Percentiles rank a stretch among this genome's conserved stretches.
Conservation (phyloP, 139 green algal genomes). For the Chlamydomonas sphaeroides region DNA sequence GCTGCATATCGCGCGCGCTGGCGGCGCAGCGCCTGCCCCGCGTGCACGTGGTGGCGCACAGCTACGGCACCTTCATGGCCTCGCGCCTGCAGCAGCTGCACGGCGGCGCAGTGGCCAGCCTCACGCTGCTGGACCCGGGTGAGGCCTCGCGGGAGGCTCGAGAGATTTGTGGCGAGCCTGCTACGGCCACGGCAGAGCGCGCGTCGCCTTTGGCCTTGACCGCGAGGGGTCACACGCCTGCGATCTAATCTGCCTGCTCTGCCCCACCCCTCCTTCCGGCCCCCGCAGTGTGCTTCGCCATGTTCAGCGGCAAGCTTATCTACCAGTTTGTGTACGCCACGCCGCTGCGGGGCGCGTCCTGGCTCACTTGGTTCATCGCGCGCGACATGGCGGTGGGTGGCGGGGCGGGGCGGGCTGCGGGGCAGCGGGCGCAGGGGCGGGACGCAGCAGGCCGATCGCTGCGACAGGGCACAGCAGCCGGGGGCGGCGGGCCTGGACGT, state of each 20-base stretch:
- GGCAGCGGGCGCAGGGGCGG: too few relatives aligned
- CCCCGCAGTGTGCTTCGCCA: conserved; percentile 53
- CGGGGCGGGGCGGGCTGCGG: too few relatives aligned
- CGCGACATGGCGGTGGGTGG: conserved; percentile 55
- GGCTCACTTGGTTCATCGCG: conserved; percentile 39
- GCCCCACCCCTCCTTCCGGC: too few relatives aligned
- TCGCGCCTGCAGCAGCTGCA: conserved; percentile 40
- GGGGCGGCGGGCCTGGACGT: too few relatives aligned
- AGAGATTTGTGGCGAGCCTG: too few relatives aligned
- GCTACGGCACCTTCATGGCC: conserved; percentile 52
- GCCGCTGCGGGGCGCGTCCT: not conserved
- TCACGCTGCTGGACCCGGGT: conserved; percentile 52
- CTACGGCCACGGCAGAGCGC: too few relatives aligned
- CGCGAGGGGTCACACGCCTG: too few relatives aligned
- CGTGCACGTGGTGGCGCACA: conserved; percentile 34
- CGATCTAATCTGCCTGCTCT: too few relatives aligned
- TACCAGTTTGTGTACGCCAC: conserved; percentile 45
- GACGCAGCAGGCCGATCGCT: too few relatives aligned
- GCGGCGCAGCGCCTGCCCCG: not conserved
- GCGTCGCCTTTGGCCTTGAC: too few relatives aligned
- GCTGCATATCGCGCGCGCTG: not conserved
- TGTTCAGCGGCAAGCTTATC: conserved; percentile 50
- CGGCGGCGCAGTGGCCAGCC: not conserved
- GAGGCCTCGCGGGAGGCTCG: too few relatives aligned
- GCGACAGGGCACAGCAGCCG: too few relatives aligned